Evolutionary conservation across 495 filamentous ascomycete species (phyloP).

Genomic region (Penicillium samsonianum): DNA sequence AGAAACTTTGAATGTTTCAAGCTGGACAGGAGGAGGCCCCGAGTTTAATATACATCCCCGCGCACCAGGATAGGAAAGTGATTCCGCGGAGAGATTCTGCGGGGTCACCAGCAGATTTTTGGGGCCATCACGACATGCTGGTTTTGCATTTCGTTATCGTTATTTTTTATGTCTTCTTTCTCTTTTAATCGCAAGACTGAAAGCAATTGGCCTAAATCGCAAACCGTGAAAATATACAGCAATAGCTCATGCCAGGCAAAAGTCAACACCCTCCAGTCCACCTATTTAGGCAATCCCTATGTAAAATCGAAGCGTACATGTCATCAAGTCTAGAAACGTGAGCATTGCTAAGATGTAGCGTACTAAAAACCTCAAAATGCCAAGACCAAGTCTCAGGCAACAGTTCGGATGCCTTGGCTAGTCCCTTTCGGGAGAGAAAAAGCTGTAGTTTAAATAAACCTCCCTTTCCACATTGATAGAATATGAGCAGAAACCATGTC

Average conservation of each 20-base stretch:
- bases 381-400: background rate
- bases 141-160: background rate
- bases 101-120: background rate
- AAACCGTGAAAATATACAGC: background rate
- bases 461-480: background rate
- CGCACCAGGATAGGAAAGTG: slow-evolving; percentile 5
- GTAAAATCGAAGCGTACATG: no score
- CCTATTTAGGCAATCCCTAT: background rate
- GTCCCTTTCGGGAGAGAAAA: background rate
- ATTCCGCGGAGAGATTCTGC: slow-evolving; percentile 7
- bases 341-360: no score
- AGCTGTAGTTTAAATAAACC: background rate
- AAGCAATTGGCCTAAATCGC: background rate
- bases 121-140: background rate
- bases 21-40: background rate
- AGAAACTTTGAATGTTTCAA: background rate
- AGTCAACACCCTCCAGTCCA: background rate
- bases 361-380: slow-evolving; percentile 43
- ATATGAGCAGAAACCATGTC: background rate
- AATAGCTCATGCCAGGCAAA: background rate
- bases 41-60: slow-evolving; percentile 5
- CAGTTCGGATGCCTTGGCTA: no score
- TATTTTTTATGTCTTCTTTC: background rate
- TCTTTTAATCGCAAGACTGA: background rate
- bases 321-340: no score